phyloP scores from a whole-genome alignment of 129 eudicot species.

The Chrysanthemum lavandulifolium region DNA sequence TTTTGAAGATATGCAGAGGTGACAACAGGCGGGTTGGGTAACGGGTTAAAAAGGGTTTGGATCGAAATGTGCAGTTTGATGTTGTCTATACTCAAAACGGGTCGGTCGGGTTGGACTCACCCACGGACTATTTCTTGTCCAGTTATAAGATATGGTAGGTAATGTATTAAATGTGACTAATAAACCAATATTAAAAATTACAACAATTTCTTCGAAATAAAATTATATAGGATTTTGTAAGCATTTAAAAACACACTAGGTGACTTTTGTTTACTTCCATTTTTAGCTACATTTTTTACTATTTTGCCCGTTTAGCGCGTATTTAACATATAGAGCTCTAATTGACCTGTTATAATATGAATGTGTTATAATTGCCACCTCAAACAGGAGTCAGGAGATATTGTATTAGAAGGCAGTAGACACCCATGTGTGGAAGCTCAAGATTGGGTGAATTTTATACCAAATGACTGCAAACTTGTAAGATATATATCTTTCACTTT shows the following conservation, averaged over 20 bases:
- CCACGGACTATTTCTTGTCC: neutral
- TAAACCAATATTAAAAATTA: too few relatives aligned
- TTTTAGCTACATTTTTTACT: neutral
- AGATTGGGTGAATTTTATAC: constrained; percentile 98
- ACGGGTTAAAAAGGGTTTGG: neutral
- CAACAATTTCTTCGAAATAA: too few relatives aligned
- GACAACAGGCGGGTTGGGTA: neutral
- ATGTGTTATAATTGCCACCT: neutral
- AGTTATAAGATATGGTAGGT: too few relatives aligned
- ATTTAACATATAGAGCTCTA: neutral
- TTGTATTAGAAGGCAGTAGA: constrained; percentile 85
- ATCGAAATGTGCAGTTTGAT: neutral
- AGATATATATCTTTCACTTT: constrained; percentile 26
- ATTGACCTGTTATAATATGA: neutral
- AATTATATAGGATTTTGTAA: neutral
- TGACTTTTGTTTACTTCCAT: neutral
- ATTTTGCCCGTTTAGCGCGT: neutral
- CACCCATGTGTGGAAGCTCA: constrained; percentile 99
- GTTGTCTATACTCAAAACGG: neutral
- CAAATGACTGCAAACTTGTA: constrained; percentile 96
- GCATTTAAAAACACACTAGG: neutral
- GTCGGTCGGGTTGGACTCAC: neutral
- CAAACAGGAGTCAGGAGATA: constrained; percentile 81
- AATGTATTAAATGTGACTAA: too few relatives aligned
- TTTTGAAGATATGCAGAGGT: neutral